These are phyloP conservation scores for Orbilia oligospora DNA, from an alignment of 2,329 filamentous ascomycete genomes.

Conservation along the genomic window DNA sequence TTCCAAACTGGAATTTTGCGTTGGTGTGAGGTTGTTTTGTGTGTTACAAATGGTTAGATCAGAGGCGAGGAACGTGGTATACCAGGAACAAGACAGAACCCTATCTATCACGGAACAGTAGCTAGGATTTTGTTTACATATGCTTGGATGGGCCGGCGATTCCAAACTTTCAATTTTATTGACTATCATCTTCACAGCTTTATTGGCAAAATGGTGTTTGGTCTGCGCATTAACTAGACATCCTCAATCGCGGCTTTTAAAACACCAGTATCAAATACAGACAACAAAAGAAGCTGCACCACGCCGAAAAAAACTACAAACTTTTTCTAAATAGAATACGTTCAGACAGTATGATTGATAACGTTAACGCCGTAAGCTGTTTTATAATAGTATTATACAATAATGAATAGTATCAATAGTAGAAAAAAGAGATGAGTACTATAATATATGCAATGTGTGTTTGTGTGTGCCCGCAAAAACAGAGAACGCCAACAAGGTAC, in stretches of 20 bases:
- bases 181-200: too few relatives aligned
- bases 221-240: too few relatives aligned
- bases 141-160: too few relatives aligned
- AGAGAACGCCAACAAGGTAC: slow-evolving; percentile 21
- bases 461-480: slow-evolving; percentile 15
- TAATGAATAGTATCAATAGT: slow-evolving; percentile 19
- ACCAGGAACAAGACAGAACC: background rate
- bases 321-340: background rate
- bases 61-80: background rate
- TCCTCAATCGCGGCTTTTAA: too few relatives aligned
- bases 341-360: background rate
- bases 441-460: slow-evolving; percentile 11
- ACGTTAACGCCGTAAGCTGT: slow-evolving; percentile 12
- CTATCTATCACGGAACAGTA: too few relatives aligned
- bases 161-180: too few relatives aligned
- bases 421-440: background rate
- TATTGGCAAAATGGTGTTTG: too few relatives aligned
- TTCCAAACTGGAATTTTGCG: slow-evolving; percentile 40
- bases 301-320: too few relatives aligned
- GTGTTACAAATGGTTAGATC: background rate
- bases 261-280: too few relatives aligned
- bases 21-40: slow-evolving; percentile 60
- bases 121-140: too few relatives aligned
- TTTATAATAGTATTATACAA: slow-evolving; percentile 32
- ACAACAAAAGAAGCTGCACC: too few relatives aligned